Evolutionary conservation across 169 alveolate genomes (phyloP).

Genomic region (Eimeria zaria): DNA sequence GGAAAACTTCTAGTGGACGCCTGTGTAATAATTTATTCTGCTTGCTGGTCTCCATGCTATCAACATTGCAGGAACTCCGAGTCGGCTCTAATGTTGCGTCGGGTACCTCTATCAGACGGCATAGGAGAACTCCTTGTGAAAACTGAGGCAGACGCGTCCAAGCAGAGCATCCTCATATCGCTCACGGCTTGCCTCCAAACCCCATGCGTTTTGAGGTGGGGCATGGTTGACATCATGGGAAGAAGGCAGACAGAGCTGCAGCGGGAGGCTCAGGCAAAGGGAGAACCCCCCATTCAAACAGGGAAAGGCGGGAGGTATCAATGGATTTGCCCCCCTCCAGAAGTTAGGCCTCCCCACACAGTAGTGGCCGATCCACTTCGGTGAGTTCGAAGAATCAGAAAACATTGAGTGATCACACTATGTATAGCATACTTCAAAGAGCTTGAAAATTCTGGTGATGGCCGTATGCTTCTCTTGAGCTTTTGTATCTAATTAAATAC

Average conservation of each 20-base stretch:
- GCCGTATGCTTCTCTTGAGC: neutral
- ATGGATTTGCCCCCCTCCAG: slow-evolving; percentile 80
- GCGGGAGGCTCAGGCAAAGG: slow-evolving; percentile 21
- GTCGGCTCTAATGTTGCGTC: slow-evolving; percentile 25
- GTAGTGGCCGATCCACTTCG: slow-evolving; percentile 78
- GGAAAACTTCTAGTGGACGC: neutral
- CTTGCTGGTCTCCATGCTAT: neutral
- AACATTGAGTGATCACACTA: neutral
- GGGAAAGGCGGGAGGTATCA: slow-evolving; percentile 74
- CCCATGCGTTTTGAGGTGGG: slow-evolving; percentile 79
- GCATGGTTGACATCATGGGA: slow-evolving; percentile 83
- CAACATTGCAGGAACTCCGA: slow-evolving; percentile 21
- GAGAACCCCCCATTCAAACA: slow-evolving; percentile 22
- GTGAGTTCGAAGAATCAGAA: neutral
- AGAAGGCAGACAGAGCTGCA: slow-evolving; percentile 76
- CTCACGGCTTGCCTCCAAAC: slow-evolving; percentile 71
- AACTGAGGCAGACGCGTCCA: slow-evolving; percentile 62
- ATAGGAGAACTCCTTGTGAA: slow-evolving; percentile 54
- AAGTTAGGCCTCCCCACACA: slow-evolving; percentile 71
- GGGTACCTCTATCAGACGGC: slow-evolving; percentile 70
- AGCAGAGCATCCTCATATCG: slow-evolving; percentile 28
- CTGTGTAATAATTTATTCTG: neutral
- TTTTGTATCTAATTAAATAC: too few relatives aligned
- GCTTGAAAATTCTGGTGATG: too few relatives aligned
- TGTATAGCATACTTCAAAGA: neutral